These are phyloP conservation scores for Sporothrix phasma DNA, from an alignment of 2,329 filamentous ascomycete genomes.

Conservation along the genomic window DNA sequence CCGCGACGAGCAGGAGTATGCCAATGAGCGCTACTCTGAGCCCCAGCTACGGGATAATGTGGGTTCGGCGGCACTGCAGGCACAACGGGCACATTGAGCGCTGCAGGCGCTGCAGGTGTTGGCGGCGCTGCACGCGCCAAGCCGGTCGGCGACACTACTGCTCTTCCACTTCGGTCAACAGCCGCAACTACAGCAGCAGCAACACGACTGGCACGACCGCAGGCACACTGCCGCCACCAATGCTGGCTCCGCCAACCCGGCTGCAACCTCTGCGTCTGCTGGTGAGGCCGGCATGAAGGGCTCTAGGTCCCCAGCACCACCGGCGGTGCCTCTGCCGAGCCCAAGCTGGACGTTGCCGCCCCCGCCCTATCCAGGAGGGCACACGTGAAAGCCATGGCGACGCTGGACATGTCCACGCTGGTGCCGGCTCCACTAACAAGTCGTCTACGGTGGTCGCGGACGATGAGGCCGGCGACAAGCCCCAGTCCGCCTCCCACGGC, in stretches of 20 bases:
- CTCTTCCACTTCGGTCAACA: background rate
- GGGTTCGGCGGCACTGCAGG: background rate
- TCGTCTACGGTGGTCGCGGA: background rate
- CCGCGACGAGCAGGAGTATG: conserved; percentile 19
- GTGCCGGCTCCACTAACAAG: background rate
- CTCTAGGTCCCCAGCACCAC: conserved; percentile 9
- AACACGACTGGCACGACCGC: background rate
- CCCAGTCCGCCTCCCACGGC: conserved; percentile 26
- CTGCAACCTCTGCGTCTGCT: background rate
- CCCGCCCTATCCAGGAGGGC: conserved; percentile 32
- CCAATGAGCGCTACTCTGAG: background rate
- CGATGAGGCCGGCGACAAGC: conserved; percentile 17
- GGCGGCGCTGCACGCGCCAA: background rate
- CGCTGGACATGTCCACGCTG: conserved; percentile 19
- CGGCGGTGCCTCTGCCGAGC: conserved; percentile 15
- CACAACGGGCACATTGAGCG: background rate
- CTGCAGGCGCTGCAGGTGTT: background rate
- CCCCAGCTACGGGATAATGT: background rate
- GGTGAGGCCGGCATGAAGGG: conserved; percentile 13
- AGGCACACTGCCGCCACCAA: background rate
- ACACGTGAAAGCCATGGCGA: conserved; percentile 28
- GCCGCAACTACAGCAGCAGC: background rate
- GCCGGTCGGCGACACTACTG: background rate
- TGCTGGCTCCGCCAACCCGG: background rate
- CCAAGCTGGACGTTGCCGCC: conserved; percentile 32